Conservation (phyloP, 805 yeast genomes). For the Dipodascus albidus region DNA sequence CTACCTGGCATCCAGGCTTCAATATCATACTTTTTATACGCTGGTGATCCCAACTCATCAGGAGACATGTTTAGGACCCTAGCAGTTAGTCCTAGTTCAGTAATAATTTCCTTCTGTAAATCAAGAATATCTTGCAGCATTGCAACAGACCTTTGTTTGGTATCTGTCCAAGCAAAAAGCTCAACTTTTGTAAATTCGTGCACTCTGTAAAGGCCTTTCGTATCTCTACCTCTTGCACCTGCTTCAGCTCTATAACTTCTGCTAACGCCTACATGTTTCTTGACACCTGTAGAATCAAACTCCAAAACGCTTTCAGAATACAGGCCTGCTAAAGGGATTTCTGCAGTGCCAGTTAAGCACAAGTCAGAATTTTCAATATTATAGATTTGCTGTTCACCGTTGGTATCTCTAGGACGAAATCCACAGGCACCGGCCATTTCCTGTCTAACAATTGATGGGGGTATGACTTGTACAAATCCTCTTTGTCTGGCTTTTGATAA, state of each 20-base stretch:
- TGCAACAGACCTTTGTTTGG: conserved; percentile 21
- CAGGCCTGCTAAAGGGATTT: conserved; percentile 82
- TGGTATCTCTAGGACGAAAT: conserved; percentile 82
- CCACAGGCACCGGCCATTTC: conserved; percentile 86
- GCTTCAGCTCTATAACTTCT: conserved; percentile 93
- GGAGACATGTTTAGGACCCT: conserved; percentile 82
- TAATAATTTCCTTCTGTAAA: conserved; percentile 55
- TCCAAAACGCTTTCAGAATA: conserved; percentile 41
- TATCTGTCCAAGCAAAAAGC: conserved; percentile 59
- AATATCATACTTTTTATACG: conserved; percentile 79
- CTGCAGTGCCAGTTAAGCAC: conserved; percentile 89
- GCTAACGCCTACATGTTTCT: conserved; percentile 64
- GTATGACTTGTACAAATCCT: conserved; percentile 63
- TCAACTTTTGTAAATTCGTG: conserved; percentile 97
- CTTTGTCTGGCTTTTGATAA: conserved; percentile 48
- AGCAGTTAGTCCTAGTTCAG: conserved; percentile 64
- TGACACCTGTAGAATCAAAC: conserved; percentile 15
- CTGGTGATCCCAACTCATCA: conserved; percentile 89
- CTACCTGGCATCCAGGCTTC: conserved; percentile 99
- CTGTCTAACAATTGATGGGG: conserved; percentile 76
- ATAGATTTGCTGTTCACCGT: conserved; percentile 78
- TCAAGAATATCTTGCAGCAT: conserved; percentile 39
- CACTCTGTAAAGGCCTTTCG: conserved; percentile 84
- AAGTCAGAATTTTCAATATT: conserved; percentile 32
- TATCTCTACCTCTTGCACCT: conserved; percentile 89